Conservation (phyloP, 805 yeast species). For the Candida gorgasii region DNA sequence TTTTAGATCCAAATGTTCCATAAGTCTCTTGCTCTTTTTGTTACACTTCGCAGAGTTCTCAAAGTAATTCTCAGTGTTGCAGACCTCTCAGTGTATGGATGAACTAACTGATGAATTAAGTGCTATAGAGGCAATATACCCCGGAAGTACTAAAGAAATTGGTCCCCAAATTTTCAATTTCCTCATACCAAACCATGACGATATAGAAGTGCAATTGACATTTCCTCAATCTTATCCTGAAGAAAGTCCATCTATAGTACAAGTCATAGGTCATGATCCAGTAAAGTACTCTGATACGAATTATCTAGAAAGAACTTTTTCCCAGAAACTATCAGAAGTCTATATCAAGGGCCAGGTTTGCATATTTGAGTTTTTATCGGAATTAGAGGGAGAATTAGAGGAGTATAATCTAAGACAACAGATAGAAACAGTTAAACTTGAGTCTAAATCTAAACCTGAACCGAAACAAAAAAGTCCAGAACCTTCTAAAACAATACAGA, state of each 20-base stretch:
- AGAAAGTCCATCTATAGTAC: conserved; percentile 62
- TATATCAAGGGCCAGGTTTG: conserved; percentile 69
- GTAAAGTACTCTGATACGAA: conserved; percentile 38
- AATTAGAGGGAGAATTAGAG: conserved; percentile 52
- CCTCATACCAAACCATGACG: conserved; percentile 61
- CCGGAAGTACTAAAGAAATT: conserved; percentile 50
- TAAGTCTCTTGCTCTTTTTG: too few species aligned
- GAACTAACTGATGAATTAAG: conserved; percentile 71
- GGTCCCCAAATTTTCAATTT: conserved; percentile 47
- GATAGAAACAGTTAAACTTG: conserved; percentile 8
- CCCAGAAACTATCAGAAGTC: conserved; percentile 52
- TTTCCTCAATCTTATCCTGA: conserved; percentile 75
- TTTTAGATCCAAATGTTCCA: conserved; percentile 35
- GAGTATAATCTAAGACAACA: conserved; percentile 32
- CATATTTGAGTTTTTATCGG: conserved; percentile 74
- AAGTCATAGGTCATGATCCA: conserved; percentile 43
- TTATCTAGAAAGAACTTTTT: conserved; percentile 49
- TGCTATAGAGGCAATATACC: conserved; percentile 87
- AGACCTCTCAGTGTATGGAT: conserved; percentile 19
- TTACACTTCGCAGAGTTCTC: too few species aligned
- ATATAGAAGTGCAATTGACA: conserved; percentile 61
- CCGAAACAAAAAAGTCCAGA: background rate
- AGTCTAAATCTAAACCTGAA: conserved; percentile 2
- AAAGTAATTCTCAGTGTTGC: conserved; percentile 7
- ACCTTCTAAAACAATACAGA: background rate